Conservation (phyloP, 441 rosid genomes). For the Gossypium laxum region DNA sequence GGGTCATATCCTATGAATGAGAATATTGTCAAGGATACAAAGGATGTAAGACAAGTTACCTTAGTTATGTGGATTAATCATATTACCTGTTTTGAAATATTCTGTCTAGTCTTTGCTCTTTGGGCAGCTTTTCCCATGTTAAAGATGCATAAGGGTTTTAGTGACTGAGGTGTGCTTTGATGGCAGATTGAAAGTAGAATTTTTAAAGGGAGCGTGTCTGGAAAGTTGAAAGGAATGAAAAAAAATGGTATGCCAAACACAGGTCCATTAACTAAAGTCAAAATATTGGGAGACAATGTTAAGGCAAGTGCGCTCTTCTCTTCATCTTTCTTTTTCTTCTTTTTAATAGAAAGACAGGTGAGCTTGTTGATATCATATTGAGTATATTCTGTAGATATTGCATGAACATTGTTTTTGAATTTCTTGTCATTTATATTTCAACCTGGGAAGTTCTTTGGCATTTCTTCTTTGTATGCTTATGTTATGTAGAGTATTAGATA, state of each 20-base stretch:
- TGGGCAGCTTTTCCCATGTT: background rate
- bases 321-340: background rate
- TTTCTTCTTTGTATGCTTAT: conserved; percentile 4
- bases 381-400: background rate
- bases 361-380: background rate
- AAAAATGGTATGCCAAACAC: conserved; percentile 29
- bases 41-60: conserved; percentile 37
- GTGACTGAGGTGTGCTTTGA: conserved; percentile 18
- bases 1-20: conserved; percentile 37
- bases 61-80: background rate
- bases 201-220: conserved; percentile 34
- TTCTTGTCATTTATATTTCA: background rate
- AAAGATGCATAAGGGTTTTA: background rate
- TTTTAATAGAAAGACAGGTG: background rate
- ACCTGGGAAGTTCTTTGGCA: background rate
- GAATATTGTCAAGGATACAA: conserved; percentile 35
- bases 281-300: conserved; percentile 69
- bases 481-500: background rate
- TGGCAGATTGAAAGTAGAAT: conserved; percentile 55
- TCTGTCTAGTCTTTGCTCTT: background rate
- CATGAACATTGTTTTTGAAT: background rate
- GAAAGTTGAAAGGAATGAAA: conserved; percentile 49
- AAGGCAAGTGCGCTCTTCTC: conserved; percentile 39
- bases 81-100: background rate
- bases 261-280: conserved; percentile 49